Percentiles rank a stretch among this genome's conserved stretches.
phyloP scores from a whole-genome alignment of 192 early-diverging fungal species.

The Backusella mclennaniae region DNA sequence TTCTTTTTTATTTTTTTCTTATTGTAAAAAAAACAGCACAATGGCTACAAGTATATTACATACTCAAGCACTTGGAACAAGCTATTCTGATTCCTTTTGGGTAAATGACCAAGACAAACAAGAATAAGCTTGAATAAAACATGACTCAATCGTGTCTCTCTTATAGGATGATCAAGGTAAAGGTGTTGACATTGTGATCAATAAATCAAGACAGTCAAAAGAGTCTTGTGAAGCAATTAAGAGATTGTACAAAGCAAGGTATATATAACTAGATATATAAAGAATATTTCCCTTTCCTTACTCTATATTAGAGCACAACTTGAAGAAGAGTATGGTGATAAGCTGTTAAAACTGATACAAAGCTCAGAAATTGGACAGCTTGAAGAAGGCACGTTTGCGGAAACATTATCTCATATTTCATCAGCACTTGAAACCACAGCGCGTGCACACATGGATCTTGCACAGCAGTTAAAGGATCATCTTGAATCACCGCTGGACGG shows the following conservation, averaged over 20 bases:
- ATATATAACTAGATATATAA: not conserved
- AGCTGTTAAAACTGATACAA: conserved; percentile 44
- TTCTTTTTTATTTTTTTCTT: not conserved
- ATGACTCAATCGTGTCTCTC: not conserved
- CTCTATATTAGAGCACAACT: conserved; percentile 50
- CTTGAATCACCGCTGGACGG: conserved; percentile 55
- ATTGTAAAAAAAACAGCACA: not conserved
- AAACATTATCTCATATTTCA: conserved; percentile 56
- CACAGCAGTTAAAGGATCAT: conserved; percentile 62
- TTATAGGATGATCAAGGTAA: conserved; percentile 61
- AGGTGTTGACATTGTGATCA: conserved; percentile 61
- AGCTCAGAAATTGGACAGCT: conserved; percentile 7
- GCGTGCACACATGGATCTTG: conserved; percentile 64
- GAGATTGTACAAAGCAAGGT: conserved; percentile 57
- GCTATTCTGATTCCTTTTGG: conserved; percentile 32
- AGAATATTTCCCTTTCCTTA: not conserved
- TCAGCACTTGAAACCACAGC: conserved; percentile 64
- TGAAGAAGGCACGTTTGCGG: conserved; percentile 48
- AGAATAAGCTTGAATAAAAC: conserved; percentile 3
- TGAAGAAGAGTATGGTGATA: conserved; percentile 74
- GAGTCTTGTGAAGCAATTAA: conserved; percentile 69
- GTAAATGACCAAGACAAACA: not conserved
- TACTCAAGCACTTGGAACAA: conserved; percentile 4
- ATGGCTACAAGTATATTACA: not conserved
- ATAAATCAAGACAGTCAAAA: conserved; percentile 65